Evolutionary conservation across 2,329 filamentous ascomycete species (phyloP).

Genomic region (Colletotrichum falcatum): DNA sequence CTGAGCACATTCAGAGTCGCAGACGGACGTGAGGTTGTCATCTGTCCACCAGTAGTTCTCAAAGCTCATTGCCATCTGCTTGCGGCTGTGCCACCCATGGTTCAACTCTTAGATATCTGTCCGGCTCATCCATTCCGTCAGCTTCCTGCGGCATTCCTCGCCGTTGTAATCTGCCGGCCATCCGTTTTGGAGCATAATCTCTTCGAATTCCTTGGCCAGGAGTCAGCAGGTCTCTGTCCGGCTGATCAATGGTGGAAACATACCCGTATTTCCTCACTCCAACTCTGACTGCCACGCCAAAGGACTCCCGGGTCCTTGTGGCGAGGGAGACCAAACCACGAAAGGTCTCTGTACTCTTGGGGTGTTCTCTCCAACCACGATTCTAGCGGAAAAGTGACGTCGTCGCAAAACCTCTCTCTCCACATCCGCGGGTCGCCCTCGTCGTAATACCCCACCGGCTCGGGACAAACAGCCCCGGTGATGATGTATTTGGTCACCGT

Average conservation of each 20-base stretch:
- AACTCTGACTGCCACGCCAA: not conserved
- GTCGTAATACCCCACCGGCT: slow-evolving; percentile 7
- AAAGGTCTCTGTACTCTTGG: not conserved
- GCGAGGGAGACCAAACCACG: slow-evolving; percentile 2
- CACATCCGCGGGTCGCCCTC: slow-evolving; percentile 4
- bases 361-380: not conserved
- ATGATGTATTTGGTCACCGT: slow-evolving; percentile 31
- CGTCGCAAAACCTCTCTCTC: slow-evolving; percentile 1
- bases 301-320: slow-evolving; percentile 1
- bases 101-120: not conserved
- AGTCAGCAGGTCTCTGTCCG: not conserved
- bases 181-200: not conserved
- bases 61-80: not conserved
- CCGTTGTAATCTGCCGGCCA: not conserved
- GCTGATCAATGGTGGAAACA: not conserved
- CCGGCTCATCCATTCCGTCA: not conserved
- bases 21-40: no score
- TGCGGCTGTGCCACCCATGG: not conserved
- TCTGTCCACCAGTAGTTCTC: no score
- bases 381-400: not conserved
- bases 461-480: slow-evolving; percentile 14
- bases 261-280: not conserved
- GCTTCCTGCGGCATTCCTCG: not conserved
- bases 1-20: no score
- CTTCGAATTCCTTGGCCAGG: not conserved